Evolutionary conservation across 768 basidiomycete genomes (phyloP), one percentile per base, ranked within the genome.

Genomic region (Amanita pseudoporphyria): DNA sequence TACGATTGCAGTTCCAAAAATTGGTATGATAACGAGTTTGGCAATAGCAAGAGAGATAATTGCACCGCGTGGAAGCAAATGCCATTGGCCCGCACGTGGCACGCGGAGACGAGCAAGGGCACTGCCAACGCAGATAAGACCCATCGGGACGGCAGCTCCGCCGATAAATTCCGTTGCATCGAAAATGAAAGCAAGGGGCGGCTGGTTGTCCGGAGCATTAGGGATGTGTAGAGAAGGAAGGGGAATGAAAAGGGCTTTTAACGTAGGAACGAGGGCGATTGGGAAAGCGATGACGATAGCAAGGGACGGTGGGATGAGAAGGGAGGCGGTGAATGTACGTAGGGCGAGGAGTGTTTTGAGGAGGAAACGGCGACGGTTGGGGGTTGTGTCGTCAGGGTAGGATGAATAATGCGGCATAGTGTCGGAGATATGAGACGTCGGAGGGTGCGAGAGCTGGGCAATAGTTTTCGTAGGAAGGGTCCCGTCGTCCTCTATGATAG

Each of bases 241-340:
- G 79, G 67, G 10, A 1, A 81, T 66, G 54, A 86, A 84, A 3
- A 86, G 67, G 0, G 73, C 79, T 54, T 84, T 84, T 51, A 85
- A 69, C 7, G 67, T 64, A 2, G 73, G 71, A 1, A 82, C 59
- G 18, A 84, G 64, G 1, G 82, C 72, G 52, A 82, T 73, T 41
- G 76, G 67, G 47, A 85, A 73, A 0, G 78, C 64, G 28, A 72
- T 12, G 47, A 81, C 56, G 46, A 86, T 80, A 4, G 77, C 62
- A 9, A 81, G 54, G 0, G 81, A 79, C 0, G 71, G 60, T 0
- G 83, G 79, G 1, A 62, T 67, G 18, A 74, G 52, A 6, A 80
- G 53, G 0, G 71, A 67, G 37, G 62, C 63, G 32, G 73, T 9
- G 49, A 73, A 59, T 22, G 55, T 45, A 7, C 54, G 53, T 26